Base-by-base conservation (phyloP, 768 basidiomycete species). In the Tricholoma sp. region DNA sequence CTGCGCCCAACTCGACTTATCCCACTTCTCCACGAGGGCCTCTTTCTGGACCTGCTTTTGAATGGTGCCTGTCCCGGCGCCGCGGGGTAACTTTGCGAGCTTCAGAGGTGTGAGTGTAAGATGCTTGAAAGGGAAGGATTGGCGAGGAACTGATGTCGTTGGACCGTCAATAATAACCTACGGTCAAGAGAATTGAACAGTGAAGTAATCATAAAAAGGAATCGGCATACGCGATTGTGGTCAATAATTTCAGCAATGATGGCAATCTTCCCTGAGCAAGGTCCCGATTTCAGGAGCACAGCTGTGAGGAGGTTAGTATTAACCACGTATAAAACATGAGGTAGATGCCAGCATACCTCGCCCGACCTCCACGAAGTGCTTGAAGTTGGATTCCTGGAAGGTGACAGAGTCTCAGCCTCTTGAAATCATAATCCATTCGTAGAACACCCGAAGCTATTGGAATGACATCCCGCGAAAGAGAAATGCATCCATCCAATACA, bases 161-260 rank as follows among this genome's bases (percentile, higher is more conserved):
- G 97, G 95, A 47, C 95, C 95, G 75, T 98, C 96, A 68, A 98
- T 85, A 70, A 99, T 84, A 32, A 95, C 96, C 96, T 98, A 67
- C 0, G 53, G 18, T 49, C 8, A 21, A 34, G 18, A 19, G 18
- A 50, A 49, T 59, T 53, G 46, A 21, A 18, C 52, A 34, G 52
- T 41, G 35, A 27, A 27, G 31, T 19, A 2, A 45, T 11, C 49
- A 4, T 39, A 32, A 21, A 21, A 46, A 35, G 10, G 19, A 50
- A 16, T 11, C 8, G 31, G 73, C 89, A 60, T 71, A 97, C 96
- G 72, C 95, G 86, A 81, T 94, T 96, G 83, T 98, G 96, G 84
- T 98, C 97, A 63, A 98, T 95, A 74, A 98, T 95, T 75, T 98
- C 94, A 52, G 85, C 87, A 72, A 99, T 95, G 62, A 94, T 89